A percentile compares a stretch with the other conserved stretches of the same genome.
Evolutionary conservation across 352 stramenopile genomes (phyloP).

Genomic region (Phytophthora cactorum): DNA sequence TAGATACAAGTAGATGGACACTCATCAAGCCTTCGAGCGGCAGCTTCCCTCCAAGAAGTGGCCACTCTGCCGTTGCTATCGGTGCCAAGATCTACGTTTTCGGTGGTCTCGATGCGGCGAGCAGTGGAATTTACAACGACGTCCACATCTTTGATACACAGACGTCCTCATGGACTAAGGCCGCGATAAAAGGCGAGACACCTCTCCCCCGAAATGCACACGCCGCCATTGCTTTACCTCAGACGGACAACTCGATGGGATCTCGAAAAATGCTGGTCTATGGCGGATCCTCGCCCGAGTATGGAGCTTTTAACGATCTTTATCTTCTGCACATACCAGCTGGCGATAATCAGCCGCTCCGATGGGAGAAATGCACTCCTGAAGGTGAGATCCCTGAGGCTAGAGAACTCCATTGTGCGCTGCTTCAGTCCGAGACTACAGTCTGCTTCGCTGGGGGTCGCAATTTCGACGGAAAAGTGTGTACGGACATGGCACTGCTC

Average conservation of each 20-base stretch:
- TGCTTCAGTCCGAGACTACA: conserved; percentile 19
- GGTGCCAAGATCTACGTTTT: conserved; percentile 59
- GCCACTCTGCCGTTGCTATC: conserved; percentile 62
- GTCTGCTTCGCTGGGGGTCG: conserved; percentile 60
- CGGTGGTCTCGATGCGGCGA: conserved; percentile 55
- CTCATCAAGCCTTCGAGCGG: conserved; percentile 18
- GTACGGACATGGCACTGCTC: conserved; percentile 63
- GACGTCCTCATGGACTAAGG: conserved; percentile 40
- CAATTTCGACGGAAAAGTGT: conserved; percentile 58
- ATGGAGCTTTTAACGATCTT: conserved; percentile 57
- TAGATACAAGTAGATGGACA: conserved; percentile 31
- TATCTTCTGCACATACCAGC: conserved; percentile 48
- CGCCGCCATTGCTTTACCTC: conserved; percentile 46
- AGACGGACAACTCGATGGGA: neutral
- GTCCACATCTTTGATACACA: conserved; percentile 58
- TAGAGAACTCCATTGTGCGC: conserved; percentile 55
- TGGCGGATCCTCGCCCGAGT: conserved; percentile 65
- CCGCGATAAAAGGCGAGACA: conserved; percentile 40
- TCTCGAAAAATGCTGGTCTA: conserved; percentile 54
- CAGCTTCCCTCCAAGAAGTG: conserved; percentile 55
- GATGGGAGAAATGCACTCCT: conserved; percentile 36
- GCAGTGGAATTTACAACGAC: conserved; percentile 61
- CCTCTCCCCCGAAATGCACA: conserved; percentile 64
- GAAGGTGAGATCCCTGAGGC: conserved; percentile 43
- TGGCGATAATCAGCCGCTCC: neutral